Percentiles rank a stretch among this genome's conserved stretches.
These are phyloP conservation scores for Pichia sp. DNA, from an alignment of 1,139 yeast genomes.

Conservation along the genomic window DNA sequence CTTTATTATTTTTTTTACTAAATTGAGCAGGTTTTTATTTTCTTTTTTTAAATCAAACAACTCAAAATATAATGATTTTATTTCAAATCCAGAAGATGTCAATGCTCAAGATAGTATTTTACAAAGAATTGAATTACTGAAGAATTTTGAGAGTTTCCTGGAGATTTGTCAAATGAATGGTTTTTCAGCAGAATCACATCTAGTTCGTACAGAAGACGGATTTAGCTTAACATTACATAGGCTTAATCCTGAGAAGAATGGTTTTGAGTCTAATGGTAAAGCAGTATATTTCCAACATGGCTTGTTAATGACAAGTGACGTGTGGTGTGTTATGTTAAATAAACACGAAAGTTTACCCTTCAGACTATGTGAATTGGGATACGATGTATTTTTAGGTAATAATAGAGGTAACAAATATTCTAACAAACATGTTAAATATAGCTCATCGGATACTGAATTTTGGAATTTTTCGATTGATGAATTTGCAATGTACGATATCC, in stretches of 20 bases:
- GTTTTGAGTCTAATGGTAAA: conserved; percentile 27
- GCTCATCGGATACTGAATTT: conserved; percentile 44
- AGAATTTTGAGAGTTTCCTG: conserved; percentile 22
- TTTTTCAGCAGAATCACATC: conserved; percentile 26
- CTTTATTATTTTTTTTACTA: conserved; percentile 23
- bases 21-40: conserved; percentile 21
- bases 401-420: conserved; percentile 88
- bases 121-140: conserved; percentile 21
- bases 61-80: conserved; percentile 20
- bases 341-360: conserved; percentile 66
- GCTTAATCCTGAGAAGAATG: conserved; percentile 26
- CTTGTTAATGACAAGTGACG: conserved; percentile 80
- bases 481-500: conserved; percentile 77
- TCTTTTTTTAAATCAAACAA: conserved; percentile 17
- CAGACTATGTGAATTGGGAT: conserved; percentile 68
- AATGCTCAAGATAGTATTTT: conserved; percentile 8
- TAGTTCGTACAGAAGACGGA: conserved; percentile 28
- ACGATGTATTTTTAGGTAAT: conserved; percentile 91
- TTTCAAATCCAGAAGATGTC: conserved; percentile 14
- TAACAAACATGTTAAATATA: conserved; percentile 25
- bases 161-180: conserved; percentile 27
- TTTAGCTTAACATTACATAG: conserved; percentile 29
- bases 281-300: conserved; percentile 88
- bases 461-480: conserved; percentile 89
- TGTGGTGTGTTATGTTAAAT: conserved; percentile 64